Evolutionary conservation across 2,329 filamentous ascomycete species (phyloP), one percentile per base, ranked within the genome.

Genomic region (Davidsoniella australis): DNA sequence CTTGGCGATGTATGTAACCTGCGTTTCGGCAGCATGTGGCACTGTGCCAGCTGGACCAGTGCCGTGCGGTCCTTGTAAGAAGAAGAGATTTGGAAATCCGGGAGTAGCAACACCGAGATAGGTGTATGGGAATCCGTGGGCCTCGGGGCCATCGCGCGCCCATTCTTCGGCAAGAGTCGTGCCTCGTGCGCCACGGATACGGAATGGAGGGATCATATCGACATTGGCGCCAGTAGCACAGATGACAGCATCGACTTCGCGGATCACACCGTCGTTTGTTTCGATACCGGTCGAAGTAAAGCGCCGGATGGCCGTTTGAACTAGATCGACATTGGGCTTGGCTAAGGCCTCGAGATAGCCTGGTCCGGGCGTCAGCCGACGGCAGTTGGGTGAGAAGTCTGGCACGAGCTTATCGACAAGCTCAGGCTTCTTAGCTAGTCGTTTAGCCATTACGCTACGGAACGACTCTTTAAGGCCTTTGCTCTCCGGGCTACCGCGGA

Each of bases 171-270:
- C 62, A 1, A 84, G 63, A 50, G 79, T 69, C 7, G 68, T 60
- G 2, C 71, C 75, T 44, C 69, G 61, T 1, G 74, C 71, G 10
- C 26, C 26, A 20, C 66, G 64, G 54, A 85, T 73, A 0, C 75
- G 66, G 54, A 84, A 84, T 0, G 70, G 70, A 0, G 77, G 77
- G 0, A 71, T 64, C 60, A 73, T 67, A 54, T 76, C 69, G 9
- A 70, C 67, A 55, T 81, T 78, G 7, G 77, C 76, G 1, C 81
- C 81, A 0, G 81, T 85, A 1, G 78, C 75, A 56, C 78, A 84
- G 55, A 85, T 75, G 4, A 83, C 65, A 12, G 75, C 74, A 53
- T 82, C 79, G 0, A 80, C 75, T 14, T 74, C 67, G 2, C 76
- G 64, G 26, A 72, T 65, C 0, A 58, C 58, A 2, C 77, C 78